Evolutionary conservation across 1,139 yeast species (phyloP).

Genomic region (Nadsonia starkeyi-henricii): DNA sequence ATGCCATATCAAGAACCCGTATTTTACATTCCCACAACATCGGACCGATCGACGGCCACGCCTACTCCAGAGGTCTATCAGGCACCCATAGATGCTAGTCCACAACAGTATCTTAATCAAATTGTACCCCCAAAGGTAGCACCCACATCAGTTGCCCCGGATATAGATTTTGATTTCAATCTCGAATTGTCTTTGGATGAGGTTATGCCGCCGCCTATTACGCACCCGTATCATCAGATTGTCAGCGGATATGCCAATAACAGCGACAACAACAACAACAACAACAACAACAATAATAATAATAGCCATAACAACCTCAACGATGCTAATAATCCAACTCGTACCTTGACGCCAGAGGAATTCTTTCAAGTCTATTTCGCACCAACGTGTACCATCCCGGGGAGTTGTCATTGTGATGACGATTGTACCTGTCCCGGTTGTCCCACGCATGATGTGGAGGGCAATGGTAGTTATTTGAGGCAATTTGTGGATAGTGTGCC

Average conservation of each 20-base stretch:
- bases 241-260: not conserved
- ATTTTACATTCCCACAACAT: too few species aligned
- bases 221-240: too few species aligned
- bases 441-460: conserved; percentile 18
- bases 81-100: not conserved
- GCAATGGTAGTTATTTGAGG: not conserved
- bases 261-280: not conserved
- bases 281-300: not conserved
- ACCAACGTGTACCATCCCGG: conserved; percentile 25
- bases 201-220: too few species aligned
- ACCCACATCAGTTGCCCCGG: not conserved
- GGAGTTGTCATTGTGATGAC: conserved; percentile 27
- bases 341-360: conserved; percentile 8
- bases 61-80: not conserved
- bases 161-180: too few species aligned
- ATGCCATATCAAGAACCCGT: too few species aligned
- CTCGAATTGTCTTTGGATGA: too few species aligned
- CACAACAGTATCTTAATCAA: not conserved
- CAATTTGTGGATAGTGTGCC: not conserved
- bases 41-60: too few species aligned
- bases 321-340: not conserved
- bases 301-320: too few species aligned
- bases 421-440: conserved; percentile 25
- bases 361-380: conserved; percentile 20
- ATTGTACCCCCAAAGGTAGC: not conserved